These are phyloP conservation scores for Monilinia fructicola DNA, from an alignment of 2,329 filamentous ascomycete species.

Conservation along the genomic window DNA sequence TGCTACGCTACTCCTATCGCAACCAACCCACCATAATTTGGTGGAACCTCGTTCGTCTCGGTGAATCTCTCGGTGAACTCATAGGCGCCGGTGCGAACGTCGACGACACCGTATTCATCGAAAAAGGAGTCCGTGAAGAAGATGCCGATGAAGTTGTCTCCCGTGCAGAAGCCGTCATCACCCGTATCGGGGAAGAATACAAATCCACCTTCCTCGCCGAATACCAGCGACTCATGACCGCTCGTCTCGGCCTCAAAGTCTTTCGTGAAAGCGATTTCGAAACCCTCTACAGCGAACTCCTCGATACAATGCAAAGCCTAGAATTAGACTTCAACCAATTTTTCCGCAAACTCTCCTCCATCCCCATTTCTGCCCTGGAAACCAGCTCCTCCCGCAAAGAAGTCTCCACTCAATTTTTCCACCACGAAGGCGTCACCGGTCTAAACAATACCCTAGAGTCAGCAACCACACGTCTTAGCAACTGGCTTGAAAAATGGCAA, in stretches of 20 bases:
- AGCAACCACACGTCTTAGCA: conserved; percentile 64
- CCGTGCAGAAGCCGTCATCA: conserved; percentile 81
- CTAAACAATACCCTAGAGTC: conserved; percentile 59
- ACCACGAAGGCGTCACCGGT: conserved; percentile 66
- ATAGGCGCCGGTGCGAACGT: conserved; percentile 73
- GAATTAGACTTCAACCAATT: conserved; percentile 94
- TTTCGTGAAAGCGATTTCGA: conserved; percentile 75
- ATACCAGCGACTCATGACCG: conserved; percentile 82
- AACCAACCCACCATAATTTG: conserved; percentile 96
- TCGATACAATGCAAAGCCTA: conserved; percentile 77
- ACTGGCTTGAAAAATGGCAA: conserved; percentile 82
- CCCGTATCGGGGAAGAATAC: conserved; percentile 80
- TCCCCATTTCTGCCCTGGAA: conserved; percentile 62
- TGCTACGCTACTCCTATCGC: conserved; percentile 84
- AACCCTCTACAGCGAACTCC: conserved; percentile 72
- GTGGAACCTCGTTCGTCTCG: conserved; percentile 95
- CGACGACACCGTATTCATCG: conserved; percentile 69
- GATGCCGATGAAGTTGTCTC: conserved; percentile 68
- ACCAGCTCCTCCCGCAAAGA: conserved; percentile 63
- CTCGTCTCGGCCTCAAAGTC: conserved; percentile 71
- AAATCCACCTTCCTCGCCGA: conserved; percentile 83
- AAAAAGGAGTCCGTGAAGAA: conserved; percentile 69
- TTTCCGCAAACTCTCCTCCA: conserved; percentile 72
- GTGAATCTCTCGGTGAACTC: conserved; percentile 84
- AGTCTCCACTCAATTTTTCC: conserved; percentile 75